Evolutionary conservation across 2,329 filamentous ascomycete genomes (phyloP).

Genomic region (Fonsecaea multimorphosa): DNA sequence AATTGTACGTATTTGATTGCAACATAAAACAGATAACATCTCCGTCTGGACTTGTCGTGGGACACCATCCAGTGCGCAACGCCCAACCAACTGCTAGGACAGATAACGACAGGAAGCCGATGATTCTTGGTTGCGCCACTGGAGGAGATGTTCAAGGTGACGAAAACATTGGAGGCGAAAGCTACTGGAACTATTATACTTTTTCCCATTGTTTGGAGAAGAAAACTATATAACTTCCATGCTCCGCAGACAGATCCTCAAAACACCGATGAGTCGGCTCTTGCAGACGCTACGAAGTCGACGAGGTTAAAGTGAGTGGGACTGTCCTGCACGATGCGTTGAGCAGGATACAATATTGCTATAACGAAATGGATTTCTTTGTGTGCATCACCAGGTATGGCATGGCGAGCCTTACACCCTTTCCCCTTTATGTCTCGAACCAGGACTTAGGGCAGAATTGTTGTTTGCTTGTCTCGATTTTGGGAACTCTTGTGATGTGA

Average conservation of each 20-base stretch:
- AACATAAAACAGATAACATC: constrained; percentile 32
- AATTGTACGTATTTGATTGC: constrained; percentile 26
- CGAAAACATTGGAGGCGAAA: not conserved
- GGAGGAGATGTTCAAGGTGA: constrained; percentile 5
- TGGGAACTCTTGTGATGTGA: not conserved
- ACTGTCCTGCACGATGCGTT: constrained; percentile 37
- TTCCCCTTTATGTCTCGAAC: not conserved
- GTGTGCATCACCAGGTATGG: not conserved
- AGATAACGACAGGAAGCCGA: constrained; percentile 2
- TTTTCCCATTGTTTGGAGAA: constrained; percentile 21
- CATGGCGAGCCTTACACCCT: not conserved
- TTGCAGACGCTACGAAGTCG: constrained; percentile 25
- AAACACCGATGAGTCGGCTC: constrained; percentile 40
- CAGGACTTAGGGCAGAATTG: not conserved
- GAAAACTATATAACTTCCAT: constrained; percentile 27
- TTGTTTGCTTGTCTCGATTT: not conserved
- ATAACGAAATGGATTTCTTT: constrained; percentile 33
- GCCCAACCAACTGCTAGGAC: not conserved
- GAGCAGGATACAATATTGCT: constrained; percentile 37
- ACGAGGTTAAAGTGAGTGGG: constrained; percentile 43
- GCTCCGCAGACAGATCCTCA: constrained; percentile 40
- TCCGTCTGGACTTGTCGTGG: constrained; percentile 17
- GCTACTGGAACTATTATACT: constrained; percentile 19
- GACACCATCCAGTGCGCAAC: not conserved
- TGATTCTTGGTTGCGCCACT: not conserved